Base-by-base conservation (phyloP, 257 asterid genomes). In the Solanum phureja region DNA sequence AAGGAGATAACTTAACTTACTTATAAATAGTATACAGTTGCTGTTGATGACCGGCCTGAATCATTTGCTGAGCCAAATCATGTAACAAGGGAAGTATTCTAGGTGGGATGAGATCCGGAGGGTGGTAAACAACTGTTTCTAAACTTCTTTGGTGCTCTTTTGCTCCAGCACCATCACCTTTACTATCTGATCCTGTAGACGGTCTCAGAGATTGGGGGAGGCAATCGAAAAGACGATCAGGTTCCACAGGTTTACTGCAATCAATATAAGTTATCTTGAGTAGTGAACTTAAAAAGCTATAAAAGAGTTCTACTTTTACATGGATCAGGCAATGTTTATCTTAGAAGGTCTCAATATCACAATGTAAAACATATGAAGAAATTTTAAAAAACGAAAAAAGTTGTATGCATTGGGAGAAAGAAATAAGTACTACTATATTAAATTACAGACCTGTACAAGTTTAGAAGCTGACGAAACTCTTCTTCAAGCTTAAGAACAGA, bases 211-310 rank as follows among this genome's bases (percentile, higher is more conserved):
- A 92, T 89, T 89, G 93, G 49, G 99, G 99, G 13, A 95, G 94
- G 93, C 99, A 93, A 89, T 95, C 99, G 49, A 94, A 93, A 75
- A 97, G 95, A 86, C 93, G 93, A 92, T 97, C 99, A 71, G 98
- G 98, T 89, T 97, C 99, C 35, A 95, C 92, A 74, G 98, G 98
- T 90, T 97, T 97, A 95, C 99, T 97, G 96, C 90, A 88, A 92
- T 86, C 85, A 49, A 89, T 87, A 87, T 69, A 89, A 68, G 62
- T 62, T 14, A 68, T 0, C 16, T 87, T 29, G 76, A 27, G 23
- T 75, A 35, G 79, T 49, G 29, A 81, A 62, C 34, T 10, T 3
- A 38, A 88, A 40, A 83, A 13, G 56, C 24, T 24, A 77, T 24
- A 77, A 12, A 79, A 24, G 2, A 31, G 2, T 2, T 77, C 62